phyloP scores from a whole-genome alignment of 2,329 filamentous ascomycete species.

The Lachnellula subtilissima region DNA sequence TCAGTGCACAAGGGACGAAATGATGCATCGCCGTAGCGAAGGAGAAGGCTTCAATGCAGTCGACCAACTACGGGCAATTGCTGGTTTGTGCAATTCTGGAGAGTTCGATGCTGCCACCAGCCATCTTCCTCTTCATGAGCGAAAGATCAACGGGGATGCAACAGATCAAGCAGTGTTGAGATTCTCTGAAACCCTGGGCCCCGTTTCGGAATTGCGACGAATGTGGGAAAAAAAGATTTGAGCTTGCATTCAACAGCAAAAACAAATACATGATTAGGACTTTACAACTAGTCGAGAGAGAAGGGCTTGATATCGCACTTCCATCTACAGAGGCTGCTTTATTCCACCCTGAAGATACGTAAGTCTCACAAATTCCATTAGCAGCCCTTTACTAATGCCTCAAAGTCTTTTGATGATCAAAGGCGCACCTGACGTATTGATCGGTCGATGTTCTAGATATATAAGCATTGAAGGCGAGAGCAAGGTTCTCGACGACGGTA shows the following conservation, averaged over 20 bases:
- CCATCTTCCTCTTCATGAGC: constrained; percentile 52
- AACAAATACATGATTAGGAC: constrained; percentile 77
- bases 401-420: constrained; percentile 63
- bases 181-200: constrained; percentile 61
- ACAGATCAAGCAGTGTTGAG: constrained; percentile 72
- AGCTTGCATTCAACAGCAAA: constrained; percentile 74
- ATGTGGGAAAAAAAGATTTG: constrained; percentile 63
- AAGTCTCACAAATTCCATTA: constrained; percentile 4
- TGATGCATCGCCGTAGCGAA: constrained; percentile 20
- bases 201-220: constrained; percentile 54
- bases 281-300: constrained; percentile 42
- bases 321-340: constrained; percentile 29
- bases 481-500: constrained; percentile 43
- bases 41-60: constrained; percentile 39
- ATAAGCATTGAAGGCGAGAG: constrained; percentile 51
- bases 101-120: constrained; percentile 66
- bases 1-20: constrained; percentile 46
- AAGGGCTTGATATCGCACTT: constrained; percentile 37
- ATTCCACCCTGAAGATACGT: constrained; percentile 27
- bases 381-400: constrained; percentile 9
- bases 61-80: constrained; percentile 54
- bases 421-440: constrained; percentile 70
- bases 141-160: constrained; percentile 68
- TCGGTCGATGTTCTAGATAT: constrained; percentile 56
- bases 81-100: constrained; percentile 68